Evolutionary conservation across 345 rosid species (phyloP), one percentile per base, ranked within the genome.

Genomic region (Eucalyptus fibrosa): DNA sequence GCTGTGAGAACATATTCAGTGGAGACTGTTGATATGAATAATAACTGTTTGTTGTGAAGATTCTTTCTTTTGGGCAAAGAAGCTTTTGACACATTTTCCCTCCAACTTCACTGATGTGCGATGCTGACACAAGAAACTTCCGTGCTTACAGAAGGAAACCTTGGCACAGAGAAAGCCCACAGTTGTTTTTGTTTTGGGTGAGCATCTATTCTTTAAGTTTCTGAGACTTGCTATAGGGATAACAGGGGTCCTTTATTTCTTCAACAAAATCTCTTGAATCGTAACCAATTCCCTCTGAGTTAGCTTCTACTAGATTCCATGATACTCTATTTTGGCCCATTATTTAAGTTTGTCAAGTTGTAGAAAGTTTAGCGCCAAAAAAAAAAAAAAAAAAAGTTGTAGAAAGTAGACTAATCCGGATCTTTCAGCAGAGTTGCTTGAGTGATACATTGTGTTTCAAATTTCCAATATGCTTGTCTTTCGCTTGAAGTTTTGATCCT

Each of bases 121-220:
- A 34, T 88, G 42, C 34, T 50, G 88, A 86, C 28, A 18, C 87
- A n/a, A 67, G 85, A 51, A 69, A 72, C 37, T 24, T 87, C 53
- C 67, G 30, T 86, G 85, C 86, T 88, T 92, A 65, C 94, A 96
- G 99, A 95, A 90, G 88, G 90, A 88, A 88, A 92, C 55, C 87
- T 45, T 92, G 60, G 88, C 89, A 59, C 93, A 90, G 92, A 96
- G 94, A 92, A 96, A 96, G 81, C 95, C 97, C 30, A 93, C 90
- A 6, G 96, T 97, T 87, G 95, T 96, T 90, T 97, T 97, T 94
- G 98, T 97, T 91, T 88, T 97, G 92, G 99, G 99, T 97, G 89
- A 92, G 93, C 8, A 17, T 69, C 59, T 17, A 16, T 44, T 53
- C 62, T 86, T 89, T 89, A 44, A 14, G 86, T 30, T 23, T 87